Percentiles rank a stretch among this genome's conserved stretches.
Evolutionary conservation across 805 yeast genomes (phyloP).

Genomic region (Phaffomyces antillensis): DNA sequence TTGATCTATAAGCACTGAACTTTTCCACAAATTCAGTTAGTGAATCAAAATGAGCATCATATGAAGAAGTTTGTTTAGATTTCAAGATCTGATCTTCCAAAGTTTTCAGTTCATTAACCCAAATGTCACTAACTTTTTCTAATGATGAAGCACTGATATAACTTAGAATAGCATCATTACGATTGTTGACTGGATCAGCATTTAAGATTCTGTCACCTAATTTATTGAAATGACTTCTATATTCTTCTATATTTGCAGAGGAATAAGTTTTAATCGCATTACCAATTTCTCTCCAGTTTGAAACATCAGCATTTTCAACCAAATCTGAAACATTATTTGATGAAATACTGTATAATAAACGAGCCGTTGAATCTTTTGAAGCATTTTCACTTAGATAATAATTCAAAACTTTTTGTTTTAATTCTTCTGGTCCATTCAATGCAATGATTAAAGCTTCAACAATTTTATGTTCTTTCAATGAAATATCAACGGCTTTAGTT

Average conservation of each 20-base stretch:
- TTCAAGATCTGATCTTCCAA: constrained; percentile 36
- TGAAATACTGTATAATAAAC: constrained; percentile 64
- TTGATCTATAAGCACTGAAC: constrained; percentile 63
- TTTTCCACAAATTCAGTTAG: constrained; percentile 79
- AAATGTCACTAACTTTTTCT: constrained; percentile 69
- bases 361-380: constrained; percentile 45
- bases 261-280: constrained; percentile 55
- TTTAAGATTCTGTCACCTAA: constrained; percentile 73
- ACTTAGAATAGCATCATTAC: constrained; percentile 71
- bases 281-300: constrained; percentile 82
- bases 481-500: constrained; percentile 58
- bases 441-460: constrained; percentile 82
- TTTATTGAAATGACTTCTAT: constrained; percentile 46
- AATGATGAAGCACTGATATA: constrained; percentile 77
- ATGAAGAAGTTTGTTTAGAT: constrained; percentile 45
- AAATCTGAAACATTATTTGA: constrained; percentile 54
- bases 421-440: constrained; percentile 51
- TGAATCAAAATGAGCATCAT: constrained; percentile 79
- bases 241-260: constrained; percentile 35
- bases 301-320: constrained; percentile 68
- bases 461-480: constrained; percentile 55
- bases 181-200: constrained; percentile 37
- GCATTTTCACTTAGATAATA: constrained; percentile 62
- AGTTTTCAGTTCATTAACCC: constrained; percentile 69
- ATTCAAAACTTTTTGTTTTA: constrained; percentile 61